These are phyloP conservation scores for Eustoma russellianum DNA, from an alignment of 257 asterid genomes.

Conservation along the genomic window DNA sequence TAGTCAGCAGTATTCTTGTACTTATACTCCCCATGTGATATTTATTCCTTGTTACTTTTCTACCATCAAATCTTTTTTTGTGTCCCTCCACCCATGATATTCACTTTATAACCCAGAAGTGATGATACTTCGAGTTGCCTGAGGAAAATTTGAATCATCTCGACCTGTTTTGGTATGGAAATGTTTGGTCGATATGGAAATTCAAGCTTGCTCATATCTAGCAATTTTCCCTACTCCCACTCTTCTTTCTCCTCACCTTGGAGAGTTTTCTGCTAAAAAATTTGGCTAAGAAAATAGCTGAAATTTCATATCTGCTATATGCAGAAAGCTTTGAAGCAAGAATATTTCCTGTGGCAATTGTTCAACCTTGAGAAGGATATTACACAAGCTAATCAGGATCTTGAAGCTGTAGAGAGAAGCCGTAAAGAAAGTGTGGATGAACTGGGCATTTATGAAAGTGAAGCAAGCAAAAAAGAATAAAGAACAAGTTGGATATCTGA, in stretches of 20 bases:
- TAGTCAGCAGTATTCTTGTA: no score
- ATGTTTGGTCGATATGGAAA: conserved; percentile 43
- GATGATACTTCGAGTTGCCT: no score
- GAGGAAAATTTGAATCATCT: no score
- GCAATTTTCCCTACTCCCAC: no score
- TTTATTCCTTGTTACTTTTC: no score
- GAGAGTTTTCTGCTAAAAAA: no score
- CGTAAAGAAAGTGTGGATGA: conserved; percentile 69
- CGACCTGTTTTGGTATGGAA: not conserved
- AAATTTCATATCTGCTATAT: conserved; percentile 5
- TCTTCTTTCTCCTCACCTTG: no score
- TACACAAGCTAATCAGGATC: conserved; percentile 63
- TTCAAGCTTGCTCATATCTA: not conserved
- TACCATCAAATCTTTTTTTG: no score
- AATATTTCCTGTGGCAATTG: conserved; percentile 82
- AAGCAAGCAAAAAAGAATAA: conserved; percentile 58
- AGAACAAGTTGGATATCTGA: conserved; percentile 70
- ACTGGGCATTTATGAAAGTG: conserved; percentile 58
- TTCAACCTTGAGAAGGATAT: conserved; percentile 64
- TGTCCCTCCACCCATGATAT: no score
- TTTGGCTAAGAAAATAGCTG: no score
- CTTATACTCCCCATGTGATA: no score
- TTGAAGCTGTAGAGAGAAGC: conserved; percentile 55
- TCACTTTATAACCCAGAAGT: no score
- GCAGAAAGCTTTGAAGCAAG: conserved; percentile 85